Percentiles rank a stretch among this genome's conserved stretches.
Evolutionary conservation across 1,284 basidiomycete genomes (phyloP).

Genomic region (Cystobasidium pallidum): DNA sequence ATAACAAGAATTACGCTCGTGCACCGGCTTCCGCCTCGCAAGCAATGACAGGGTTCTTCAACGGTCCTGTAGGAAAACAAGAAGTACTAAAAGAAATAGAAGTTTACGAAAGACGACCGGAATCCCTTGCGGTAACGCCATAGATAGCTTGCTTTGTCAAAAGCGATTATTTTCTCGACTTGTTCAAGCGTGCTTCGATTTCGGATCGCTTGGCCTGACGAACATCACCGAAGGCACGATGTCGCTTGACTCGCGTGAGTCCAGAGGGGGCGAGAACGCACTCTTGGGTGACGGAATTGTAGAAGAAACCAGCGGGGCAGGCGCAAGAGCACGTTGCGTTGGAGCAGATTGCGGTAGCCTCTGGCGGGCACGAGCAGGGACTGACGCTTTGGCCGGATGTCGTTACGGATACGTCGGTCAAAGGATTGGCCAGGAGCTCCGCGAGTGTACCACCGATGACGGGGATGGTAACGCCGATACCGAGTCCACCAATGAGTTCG

Average conservation of each 20-base stretch:
- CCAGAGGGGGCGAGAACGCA: constrained; percentile 19
- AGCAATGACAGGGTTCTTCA: too few species aligned
- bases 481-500: background rate
- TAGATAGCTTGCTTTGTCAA: background rate
- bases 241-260: constrained; percentile 12
- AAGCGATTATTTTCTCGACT: background rate
- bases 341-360: constrained; percentile 23
- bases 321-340: constrained; percentile 34
- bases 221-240: background rate
- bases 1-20: background rate
- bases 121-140: too few species aligned
- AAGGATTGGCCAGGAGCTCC: constrained; percentile 9
- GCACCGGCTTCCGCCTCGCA: constrained; percentile 22
- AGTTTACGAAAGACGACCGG: too few species aligned
- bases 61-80: background rate
- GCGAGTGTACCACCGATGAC: constrained; percentile 2
- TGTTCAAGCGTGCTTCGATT: constrained; percentile 18
- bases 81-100: background rate
- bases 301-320: constrained; percentile 19
- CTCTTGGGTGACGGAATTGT: constrained; percentile 26
- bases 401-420: background rate
- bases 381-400: constrained; percentile 10
- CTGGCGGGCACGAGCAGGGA: constrained; percentile 17
- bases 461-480: constrained; percentile 5
- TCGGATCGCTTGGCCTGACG: constrained; percentile 18